These are phyloP conservation scores for Amborella trichopoda DNA, from an alignment of 164 flowering plant species.

Conservation along the genomic window DNA sequence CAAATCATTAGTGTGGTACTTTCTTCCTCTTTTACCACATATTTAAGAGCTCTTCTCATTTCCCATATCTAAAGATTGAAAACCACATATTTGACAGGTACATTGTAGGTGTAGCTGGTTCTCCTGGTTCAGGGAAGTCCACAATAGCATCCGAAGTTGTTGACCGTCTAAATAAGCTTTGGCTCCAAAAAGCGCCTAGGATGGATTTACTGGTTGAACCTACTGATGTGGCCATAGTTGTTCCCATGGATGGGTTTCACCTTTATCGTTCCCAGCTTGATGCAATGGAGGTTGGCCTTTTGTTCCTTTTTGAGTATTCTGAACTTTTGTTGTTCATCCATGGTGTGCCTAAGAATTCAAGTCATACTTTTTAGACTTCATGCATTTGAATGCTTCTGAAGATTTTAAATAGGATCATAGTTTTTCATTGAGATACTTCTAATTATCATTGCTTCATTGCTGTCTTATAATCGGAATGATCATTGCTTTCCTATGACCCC, in stretches of 20 bases:
- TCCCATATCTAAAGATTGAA: neutral
- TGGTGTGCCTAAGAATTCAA: no score
- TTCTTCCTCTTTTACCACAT: neutral
- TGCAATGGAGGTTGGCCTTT: constrained; percentile 65
- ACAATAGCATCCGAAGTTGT: constrained; percentile 77
- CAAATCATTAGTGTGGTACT: neutral
- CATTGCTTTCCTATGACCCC: no score
- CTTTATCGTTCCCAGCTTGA: constrained; percentile 84
- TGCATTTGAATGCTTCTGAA: no score
- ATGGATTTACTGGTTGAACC: constrained; percentile 43
- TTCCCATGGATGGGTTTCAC: constrained; percentile 99
- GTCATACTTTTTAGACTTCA: no score
- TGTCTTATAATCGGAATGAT: no score
- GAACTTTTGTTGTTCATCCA: no score
- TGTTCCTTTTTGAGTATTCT: no score
- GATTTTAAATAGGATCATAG: no score
- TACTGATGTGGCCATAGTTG: constrained; percentile 58
- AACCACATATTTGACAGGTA: constrained; percentile 24
- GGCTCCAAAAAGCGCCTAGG: constrained; percentile 49
- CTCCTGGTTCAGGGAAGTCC: constrained; percentile 96
- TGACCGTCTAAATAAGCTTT: constrained; percentile 48
- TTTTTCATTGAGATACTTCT: no score
- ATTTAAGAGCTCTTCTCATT: neutral
- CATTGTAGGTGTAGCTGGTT: constrained; percentile 86
- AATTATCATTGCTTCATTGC: no score